Base-by-base conservation (phyloP, 108 stramenopile species). In the Skeletonema tropicum region DNA sequence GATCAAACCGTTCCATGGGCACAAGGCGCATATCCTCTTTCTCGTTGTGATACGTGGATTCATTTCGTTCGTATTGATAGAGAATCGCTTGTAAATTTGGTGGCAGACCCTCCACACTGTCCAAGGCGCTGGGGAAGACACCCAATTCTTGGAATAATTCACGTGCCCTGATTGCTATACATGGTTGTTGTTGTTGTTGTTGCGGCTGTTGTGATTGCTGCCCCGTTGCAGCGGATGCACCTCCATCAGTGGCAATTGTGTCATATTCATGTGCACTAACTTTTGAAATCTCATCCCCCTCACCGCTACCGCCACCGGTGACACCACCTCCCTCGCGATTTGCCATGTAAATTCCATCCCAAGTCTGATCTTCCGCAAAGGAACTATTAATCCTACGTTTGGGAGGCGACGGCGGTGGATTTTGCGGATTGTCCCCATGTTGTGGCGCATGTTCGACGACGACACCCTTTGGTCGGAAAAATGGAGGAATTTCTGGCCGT, bases 1-100 rank as follows among this genome's bases (percentile, higher is more conserved):
- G 84, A 32, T 92, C 94, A 77, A 98, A 97, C 12, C 86, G 62
- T 33, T 94, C 93, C 12, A 94, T 68, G 9, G 88, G 63, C 17
- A 92, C 72, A 29, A 80, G 65, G 0, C 42, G 36, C 66, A 63
- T 55, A 65, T 81, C 80, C 9, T 81, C 75, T 31, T 76, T 70
- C 3, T 38, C 36, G 4, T 29, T 38, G 26, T 77, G 75, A 30
- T 81, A 77, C 10, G 25, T 60, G 45, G 68, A 63, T 39, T 71
- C 41, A 76, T 26, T 71, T 76, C 80, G 21, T 63, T 48, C 36
- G 38, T 71, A 46, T 76, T 66, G 30, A 57, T 61, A 35, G 12
- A 25, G 19, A 71, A 59, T 58, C 75, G 80, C 17, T 25, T 23
- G 7, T 23, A 55, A 55, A 55, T 55, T 55, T 25, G 62, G 63